Conservation (phyloP, 345 rosid genomes). For the Euphorbia tirucalli region DNA sequence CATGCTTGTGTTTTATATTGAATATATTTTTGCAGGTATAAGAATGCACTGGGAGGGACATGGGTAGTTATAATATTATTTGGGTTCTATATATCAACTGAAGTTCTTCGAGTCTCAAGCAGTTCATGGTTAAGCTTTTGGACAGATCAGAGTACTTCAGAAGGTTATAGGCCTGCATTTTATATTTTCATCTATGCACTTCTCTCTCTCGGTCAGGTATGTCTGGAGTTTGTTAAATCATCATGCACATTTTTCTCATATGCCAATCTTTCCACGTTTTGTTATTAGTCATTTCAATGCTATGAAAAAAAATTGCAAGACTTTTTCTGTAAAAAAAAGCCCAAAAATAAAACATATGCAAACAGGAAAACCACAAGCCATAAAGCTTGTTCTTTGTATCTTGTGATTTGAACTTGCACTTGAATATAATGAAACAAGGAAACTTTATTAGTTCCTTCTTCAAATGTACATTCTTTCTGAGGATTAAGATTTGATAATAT, state of each 20-base stretch:
- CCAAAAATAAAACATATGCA: no score
- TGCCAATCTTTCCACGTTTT: not conserved
- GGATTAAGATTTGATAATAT: no score
- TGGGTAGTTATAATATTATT: conserved; percentile 82
- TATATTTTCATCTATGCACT: conserved; percentile 69
- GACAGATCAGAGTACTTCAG: conserved; percentile 73
- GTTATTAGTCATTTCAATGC: not conserved
- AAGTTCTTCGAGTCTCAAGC: conserved; percentile 80
- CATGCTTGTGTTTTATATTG: not conserved
- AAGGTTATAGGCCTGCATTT: conserved; percentile 57
- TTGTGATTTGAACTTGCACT: no score
- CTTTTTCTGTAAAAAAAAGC: no score
- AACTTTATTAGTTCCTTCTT: no score
- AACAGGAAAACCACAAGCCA: no score
- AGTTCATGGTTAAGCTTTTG: conserved; percentile 97
- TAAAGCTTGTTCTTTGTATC: no score
- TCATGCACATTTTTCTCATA: not conserved
- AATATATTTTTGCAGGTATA: conserved; percentile 57
- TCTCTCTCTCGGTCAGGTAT: conserved; percentile 89
- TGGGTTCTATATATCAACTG: conserved; percentile 64
- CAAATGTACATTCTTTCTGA: no score
- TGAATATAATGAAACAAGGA: no score
- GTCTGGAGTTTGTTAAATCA: conserved; percentile 4
- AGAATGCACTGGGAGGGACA: conserved; percentile 87
- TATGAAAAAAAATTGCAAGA: no score